These are phyloP conservation scores for Lipomyces yamanashiensis DNA, from an alignment of 805 yeast genomes.

Conservation along the genomic window DNA sequence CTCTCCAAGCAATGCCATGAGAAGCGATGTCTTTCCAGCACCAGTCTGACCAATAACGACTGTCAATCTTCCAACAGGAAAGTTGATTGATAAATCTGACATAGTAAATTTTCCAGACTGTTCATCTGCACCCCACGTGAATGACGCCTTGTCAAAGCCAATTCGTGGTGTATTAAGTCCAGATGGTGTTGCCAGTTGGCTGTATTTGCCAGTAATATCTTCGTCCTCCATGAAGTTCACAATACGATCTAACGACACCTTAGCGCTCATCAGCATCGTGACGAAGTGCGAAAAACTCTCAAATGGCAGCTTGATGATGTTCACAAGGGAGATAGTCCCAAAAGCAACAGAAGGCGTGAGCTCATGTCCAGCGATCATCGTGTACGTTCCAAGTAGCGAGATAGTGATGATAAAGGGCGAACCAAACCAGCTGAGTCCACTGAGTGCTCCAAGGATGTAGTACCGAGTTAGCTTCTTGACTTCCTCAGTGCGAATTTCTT, in stretches of 20 bases:
- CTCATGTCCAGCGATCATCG: not conserved
- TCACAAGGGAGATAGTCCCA: slow-evolving; percentile 80
- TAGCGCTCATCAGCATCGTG: slow-evolving; percentile 75
- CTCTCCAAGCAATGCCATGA: slow-evolving; percentile 84
- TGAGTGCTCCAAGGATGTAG: slow-evolving; percentile 63
- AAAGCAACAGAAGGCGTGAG: slow-evolving; percentile 60
- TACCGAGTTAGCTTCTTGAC: slow-evolving; percentile 60
- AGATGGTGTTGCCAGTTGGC: slow-evolving; percentile 60
- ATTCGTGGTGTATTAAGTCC: slow-evolving; percentile 63
- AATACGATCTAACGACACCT: slow-evolving; percentile 84
- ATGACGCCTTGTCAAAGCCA: slow-evolving; percentile 74
- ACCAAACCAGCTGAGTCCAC: slow-evolving; percentile 7
- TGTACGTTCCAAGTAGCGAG: slow-evolving; percentile 4
- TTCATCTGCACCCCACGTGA: slow-evolving; percentile 63
- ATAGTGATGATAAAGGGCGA: slow-evolving; percentile 4
- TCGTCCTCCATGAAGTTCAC: slow-evolving; percentile 67
- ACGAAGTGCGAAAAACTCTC: slow-evolving; percentile 85
- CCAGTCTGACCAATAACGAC: slow-evolving; percentile 90
- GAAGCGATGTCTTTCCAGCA: slow-evolving; percentile 81
- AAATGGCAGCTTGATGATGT: slow-evolving; percentile 76
- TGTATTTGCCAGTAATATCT: slow-evolving; percentile 78
- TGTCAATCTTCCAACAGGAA: slow-evolving; percentile 70
- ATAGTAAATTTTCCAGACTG: slow-evolving; percentile 61
- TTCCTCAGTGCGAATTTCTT: slow-evolving; percentile 74
- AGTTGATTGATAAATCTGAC: slow-evolving; percentile 66